Evolutionary conservation across 2,329 filamentous ascomycete genomes (phyloP).

Genomic region (Penicillium sp.): DNA sequence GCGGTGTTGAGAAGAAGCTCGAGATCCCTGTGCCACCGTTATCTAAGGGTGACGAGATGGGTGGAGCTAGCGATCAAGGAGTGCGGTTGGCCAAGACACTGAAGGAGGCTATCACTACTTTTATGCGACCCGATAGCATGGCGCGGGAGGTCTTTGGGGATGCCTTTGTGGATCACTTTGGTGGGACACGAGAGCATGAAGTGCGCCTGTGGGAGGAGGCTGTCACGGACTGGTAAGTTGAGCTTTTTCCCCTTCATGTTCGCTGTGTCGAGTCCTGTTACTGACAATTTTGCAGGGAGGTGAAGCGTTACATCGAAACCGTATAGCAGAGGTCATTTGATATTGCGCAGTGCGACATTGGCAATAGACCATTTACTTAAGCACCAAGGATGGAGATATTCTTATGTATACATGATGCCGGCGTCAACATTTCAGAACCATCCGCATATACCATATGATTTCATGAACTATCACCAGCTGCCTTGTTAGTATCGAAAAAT

Average conservation of each 20-base stretch:
- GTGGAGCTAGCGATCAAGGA: conserved; percentile 68
- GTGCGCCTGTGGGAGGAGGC: conserved; percentile 89
- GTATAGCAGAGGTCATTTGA: conserved; percentile 45
- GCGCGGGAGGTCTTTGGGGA: conserved; percentile 94
- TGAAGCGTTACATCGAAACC: conserved; percentile 77
- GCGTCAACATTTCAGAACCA: background rate
- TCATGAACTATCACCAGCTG: background rate
- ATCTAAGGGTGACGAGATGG: conserved; percentile 79
- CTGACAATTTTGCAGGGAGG: conserved; percentile 57
- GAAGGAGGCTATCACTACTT: conserved; percentile 77
- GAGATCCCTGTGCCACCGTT: conserved; percentile 79
- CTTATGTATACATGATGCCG: background rate
- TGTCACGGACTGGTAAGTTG: conserved; percentile 88
- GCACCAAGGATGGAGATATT: background rate
- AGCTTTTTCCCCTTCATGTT: background rate
- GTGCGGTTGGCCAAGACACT: conserved; percentile 78
- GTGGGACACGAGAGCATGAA: conserved; percentile 89
- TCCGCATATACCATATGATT: background rate
- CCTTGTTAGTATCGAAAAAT: background rate
- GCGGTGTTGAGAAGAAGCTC: conserved; percentile 89
- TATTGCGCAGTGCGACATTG: background rate
- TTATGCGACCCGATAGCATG: conserved; percentile 75
- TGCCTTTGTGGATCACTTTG: conserved; percentile 93
- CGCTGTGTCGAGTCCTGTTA: background rate
- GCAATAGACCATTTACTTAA: too few species aligned